phyloP scores from a whole-genome alignment of 2,329 filamentous ascomycete genomes.

The Aureobasidium sp. region DNA sequence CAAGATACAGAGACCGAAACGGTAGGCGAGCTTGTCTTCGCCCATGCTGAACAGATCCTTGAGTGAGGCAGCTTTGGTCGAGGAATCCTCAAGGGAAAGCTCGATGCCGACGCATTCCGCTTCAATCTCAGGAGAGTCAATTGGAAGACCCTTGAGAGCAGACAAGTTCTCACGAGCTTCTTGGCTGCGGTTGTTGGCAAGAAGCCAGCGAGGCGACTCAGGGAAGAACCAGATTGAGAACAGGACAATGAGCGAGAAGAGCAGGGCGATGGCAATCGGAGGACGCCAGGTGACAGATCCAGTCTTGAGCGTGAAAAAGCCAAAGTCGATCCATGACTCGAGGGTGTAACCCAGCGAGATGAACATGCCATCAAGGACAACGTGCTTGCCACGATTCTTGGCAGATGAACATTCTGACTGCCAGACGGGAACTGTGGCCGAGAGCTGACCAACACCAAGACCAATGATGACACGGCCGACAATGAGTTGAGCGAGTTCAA shows the following conservation, averaged over 20 bases:
- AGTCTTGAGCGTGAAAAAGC: constrained; percentile 33
- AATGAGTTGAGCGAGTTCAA: constrained; percentile 40
- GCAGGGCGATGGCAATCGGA: constrained; percentile 43
- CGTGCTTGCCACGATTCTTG: constrained; percentile 34
- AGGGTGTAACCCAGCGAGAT: constrained; percentile 40
- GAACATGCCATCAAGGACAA: constrained; percentile 40
- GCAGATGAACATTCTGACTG: constrained; percentile 35
- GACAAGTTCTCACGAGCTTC: constrained; percentile 30
- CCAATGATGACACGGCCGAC: constrained; percentile 41
- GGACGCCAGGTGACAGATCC: constrained; percentile 38
- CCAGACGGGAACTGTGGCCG: constrained; percentile 42
- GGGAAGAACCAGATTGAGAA: constrained; percentile 30
- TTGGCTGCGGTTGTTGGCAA: constrained; percentile 26
- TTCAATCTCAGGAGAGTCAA: constrained; percentile 33
- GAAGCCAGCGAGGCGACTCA: constrained; percentile 35
- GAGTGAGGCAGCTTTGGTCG: constrained; percentile 31
- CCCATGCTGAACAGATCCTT: constrained; percentile 43
- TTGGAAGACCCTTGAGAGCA: constrained; percentile 33
- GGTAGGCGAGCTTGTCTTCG: constrained; percentile 44
- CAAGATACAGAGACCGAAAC: constrained; percentile 44
- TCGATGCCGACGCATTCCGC: constrained; percentile 44
- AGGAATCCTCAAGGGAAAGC: constrained; percentile 41
- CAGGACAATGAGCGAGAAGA: constrained; percentile 28
- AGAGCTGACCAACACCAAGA: constrained; percentile 38
- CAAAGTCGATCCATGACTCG: constrained; percentile 44